A percentile compares a stretch with the other conserved stretches of the same genome.
Evolutionary conservation across 805 yeast species (phyloP).

Genomic region (Starmerella roubikii): DNA sequence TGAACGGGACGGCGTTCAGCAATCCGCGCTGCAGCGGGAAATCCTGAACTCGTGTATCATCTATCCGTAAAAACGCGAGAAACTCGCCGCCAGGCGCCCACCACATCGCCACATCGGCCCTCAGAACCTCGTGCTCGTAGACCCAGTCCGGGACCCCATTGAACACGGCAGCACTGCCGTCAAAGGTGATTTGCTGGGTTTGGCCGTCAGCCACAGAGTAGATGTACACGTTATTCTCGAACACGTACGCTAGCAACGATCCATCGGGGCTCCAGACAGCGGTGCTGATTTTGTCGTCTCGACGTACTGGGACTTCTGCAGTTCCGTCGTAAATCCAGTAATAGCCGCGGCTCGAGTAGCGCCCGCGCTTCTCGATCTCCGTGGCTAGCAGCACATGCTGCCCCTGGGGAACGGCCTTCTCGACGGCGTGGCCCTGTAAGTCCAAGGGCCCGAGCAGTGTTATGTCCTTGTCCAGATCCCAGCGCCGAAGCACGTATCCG

Average conservation of each 20-base stretch:
- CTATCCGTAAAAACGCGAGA: slow-evolving; percentile 49
- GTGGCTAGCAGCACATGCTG: slow-evolving; percentile 46
- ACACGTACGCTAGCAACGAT: slow-evolving; percentile 47
- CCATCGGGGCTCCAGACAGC: slow-evolving; percentile 72
- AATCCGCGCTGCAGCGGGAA: slow-evolving; percentile 34
- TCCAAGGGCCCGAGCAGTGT: too few relatives aligned
- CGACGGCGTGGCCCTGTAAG: too few relatives aligned
- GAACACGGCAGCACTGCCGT: slow-evolving; percentile 58
- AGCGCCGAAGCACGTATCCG: too few relatives aligned
- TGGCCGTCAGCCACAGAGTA: slow-evolving; percentile 23
- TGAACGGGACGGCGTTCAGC: slow-evolving; percentile 32
- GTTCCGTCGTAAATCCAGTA: slow-evolving; percentile 38
- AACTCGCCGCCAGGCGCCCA: slow-evolving; percentile 70
- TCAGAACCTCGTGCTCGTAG: slow-evolving; percentile 78
- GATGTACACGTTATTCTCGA: slow-evolving; percentile 55
- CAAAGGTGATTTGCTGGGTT: slow-evolving; percentile 43
- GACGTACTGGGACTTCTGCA: slow-evolving; percentile 22
- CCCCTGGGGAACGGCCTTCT: too few relatives aligned
- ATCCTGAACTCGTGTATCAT: slow-evolving; percentile 61
- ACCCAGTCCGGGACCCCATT: slow-evolving; percentile 94
- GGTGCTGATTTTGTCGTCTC: slow-evolving; percentile 30
- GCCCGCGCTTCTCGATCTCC: slow-evolving; percentile 38
- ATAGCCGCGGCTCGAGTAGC: slow-evolving; percentile 52
- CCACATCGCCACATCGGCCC: slow-evolving; percentile 61
- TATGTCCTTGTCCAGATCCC: too few relatives aligned